Evolutionary conservation across 2,329 filamentous ascomycete species (phyloP).

Genomic region (Fusarium succisae): DNA sequence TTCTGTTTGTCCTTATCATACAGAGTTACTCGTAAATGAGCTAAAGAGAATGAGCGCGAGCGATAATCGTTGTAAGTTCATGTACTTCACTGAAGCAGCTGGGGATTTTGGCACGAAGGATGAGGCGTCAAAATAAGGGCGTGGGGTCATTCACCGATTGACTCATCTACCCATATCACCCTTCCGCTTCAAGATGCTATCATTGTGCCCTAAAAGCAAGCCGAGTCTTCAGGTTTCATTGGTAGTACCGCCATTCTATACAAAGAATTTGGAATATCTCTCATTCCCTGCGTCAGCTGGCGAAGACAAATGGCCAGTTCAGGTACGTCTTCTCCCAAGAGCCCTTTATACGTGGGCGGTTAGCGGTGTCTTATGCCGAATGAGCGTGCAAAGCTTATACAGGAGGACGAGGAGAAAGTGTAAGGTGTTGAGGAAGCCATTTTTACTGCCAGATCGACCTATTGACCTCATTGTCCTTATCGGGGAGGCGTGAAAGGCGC

Average conservation of each 20-base stretch:
- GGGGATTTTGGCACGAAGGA: neutral
- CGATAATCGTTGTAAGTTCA: neutral
- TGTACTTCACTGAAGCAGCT: neutral
- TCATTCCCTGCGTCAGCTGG: neutral
- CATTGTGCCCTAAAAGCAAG: neutral
- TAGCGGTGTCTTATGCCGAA: neutral
- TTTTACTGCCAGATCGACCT: too few species aligned
- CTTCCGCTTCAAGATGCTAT: neutral
- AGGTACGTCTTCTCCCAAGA: neutral
- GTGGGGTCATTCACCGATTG: too few species aligned
- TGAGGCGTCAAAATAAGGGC: neutral
- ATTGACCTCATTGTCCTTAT: neutral
- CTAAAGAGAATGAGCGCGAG: accelerated
- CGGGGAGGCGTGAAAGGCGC: accelerated
- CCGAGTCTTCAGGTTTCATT: neutral
- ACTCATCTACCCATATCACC: too few species aligned
- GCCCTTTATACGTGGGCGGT: neutral
- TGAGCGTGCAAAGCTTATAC: neutral
- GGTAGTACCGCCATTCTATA: neutral
- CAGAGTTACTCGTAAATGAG: accelerated
- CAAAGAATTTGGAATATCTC: accelerated
- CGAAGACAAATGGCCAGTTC: neutral
- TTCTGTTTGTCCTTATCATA: accelerated
- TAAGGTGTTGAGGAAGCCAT: neutral
- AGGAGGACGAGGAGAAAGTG: neutral